Base-by-base conservation (phyloP, 2,329 filamentous ascomycete genomes). In the Cytospora mali region DNA sequence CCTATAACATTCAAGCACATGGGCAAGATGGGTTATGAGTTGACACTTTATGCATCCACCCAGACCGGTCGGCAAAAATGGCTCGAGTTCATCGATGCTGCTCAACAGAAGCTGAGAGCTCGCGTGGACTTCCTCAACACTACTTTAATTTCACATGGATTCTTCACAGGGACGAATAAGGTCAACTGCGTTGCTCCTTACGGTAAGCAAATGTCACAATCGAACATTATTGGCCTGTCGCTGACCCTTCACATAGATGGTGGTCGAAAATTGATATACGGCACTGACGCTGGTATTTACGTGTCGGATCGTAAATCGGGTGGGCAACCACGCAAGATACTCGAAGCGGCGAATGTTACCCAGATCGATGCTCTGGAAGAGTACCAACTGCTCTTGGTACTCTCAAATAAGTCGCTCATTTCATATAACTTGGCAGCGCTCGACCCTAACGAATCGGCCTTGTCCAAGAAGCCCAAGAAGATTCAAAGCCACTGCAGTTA, bases 401-500 rank as follows among this genome's bases (percentile, higher is more conserved):
- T 99, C 49, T 91, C 93, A 6, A 96, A 97, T 77, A 97, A 97
- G 78, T 94, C 93, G 0, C 83, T 98, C 11, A 88, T 92, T 69
- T 97, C 94, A 9, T 98, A 95, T 78, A 88, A 92, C 1, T 81
- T 97, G 58, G 89, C 94, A 66, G 93, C 92, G 16, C 82, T 99
- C 62, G 94, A 97, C 70, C 85, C 90, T 3, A 90, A 90, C 66
- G 93, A 98, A 71, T 89, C 88, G 57, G 85, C 91, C 35, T 81
- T 93, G 61, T 87, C 87, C 18, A 97, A 95, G 75, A 87, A 93
- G 49, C 92, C 93, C 10, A 94, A 95, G 80, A 97, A 97, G 81
- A 98, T 99, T 67, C 90, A 93, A 76, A 96, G 91, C 70, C 93
- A 97, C 77, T 96, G 94, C 76, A 97, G 94, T 76, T 99, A 98